Evolutionary conservation across 2,329 filamentous ascomycete genomes (phyloP).

Genomic region (Ophiostoma pallidulum): DNA sequence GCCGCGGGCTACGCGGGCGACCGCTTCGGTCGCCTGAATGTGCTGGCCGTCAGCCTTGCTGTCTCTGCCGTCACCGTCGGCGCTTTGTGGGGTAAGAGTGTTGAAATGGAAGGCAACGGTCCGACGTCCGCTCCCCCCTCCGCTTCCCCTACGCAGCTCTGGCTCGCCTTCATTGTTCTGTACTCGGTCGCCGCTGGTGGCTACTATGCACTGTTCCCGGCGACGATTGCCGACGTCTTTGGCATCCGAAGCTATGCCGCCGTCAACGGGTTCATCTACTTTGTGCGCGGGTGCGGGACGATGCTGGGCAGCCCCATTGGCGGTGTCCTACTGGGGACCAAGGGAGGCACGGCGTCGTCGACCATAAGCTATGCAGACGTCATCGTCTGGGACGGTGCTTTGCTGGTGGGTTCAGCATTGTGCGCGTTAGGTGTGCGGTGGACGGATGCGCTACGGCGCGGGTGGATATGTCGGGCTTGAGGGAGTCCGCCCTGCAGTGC

Average conservation of each 20-base stretch:
- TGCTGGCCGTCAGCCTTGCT: conserved; percentile 25
- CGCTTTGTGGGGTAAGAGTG: conserved; percentile 15
- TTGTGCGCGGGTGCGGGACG: conserved; percentile 33
- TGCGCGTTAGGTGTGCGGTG: conserved; percentile 34
- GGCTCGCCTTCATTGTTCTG: conserved; percentile 27
- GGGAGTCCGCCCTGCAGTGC: neutral
- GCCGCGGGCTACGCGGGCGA: conserved; percentile 36
- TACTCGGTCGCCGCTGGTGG: conserved; percentile 36
- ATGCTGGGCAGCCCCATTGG: conserved; percentile 37
- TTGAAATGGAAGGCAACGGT: too few relatives aligned
- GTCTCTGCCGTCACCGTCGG: conserved; percentile 10
- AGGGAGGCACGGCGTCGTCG: neutral
- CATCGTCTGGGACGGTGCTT: conserved; percentile 32
- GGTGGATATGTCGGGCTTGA: conserved; percentile 16
- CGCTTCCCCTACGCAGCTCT: conserved; percentile 7
- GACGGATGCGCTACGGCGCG: conserved; percentile 19
- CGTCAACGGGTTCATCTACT: conserved; percentile 38
- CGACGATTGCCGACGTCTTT: conserved; percentile 38
- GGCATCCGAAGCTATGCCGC: conserved; percentile 37
- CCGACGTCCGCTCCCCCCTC: neutral
- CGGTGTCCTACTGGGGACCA: conserved; percentile 27
- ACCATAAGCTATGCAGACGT: conserved; percentile 26
- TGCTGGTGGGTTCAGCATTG: conserved; percentile 29
- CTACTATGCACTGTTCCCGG: conserved; percentile 37
- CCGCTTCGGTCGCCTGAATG: conserved; percentile 37